phyloP scores from a whole-genome alignment of 768 basidiomycete species.

The Lactifluus pinguis region DNA sequence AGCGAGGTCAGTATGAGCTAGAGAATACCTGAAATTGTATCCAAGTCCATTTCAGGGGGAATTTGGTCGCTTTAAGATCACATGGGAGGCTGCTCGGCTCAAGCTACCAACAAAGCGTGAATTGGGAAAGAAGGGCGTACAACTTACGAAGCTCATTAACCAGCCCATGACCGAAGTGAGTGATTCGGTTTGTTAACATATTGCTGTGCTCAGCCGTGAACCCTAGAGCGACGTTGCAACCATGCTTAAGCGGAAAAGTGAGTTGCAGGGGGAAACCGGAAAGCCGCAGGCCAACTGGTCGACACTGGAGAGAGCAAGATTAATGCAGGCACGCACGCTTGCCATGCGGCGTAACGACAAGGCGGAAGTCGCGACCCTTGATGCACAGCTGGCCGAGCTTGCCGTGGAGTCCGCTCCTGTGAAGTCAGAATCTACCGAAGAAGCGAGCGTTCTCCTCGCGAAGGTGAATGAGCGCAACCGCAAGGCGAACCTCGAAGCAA shows the following conservation, averaged over 20 bases:
- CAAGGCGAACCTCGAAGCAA: conserved; percentile 71
- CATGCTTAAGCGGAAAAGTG: conserved; percentile 64
- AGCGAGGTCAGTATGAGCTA: conserved; percentile 39
- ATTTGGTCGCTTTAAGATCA: conserved; percentile 48
- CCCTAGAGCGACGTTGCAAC: conserved; percentile 70
- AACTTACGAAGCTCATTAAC: conserved; percentile 48
- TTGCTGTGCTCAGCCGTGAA: conserved; percentile 1
- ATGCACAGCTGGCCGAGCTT: conserved; percentile 53
- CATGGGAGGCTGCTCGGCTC: conserved; percentile 41
- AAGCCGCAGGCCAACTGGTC: conserved; percentile 28
- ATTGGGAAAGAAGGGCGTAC: conserved; percentile 54
- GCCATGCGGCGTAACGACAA: conserved; percentile 68
- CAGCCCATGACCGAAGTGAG: conserved; percentile 71
- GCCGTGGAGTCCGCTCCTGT: conserved; percentile 20
- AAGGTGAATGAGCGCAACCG: conserved; percentile 87
- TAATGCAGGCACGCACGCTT: conserved; percentile 63
- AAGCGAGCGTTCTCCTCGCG: conserved; percentile 40
- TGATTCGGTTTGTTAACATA: not conserved
- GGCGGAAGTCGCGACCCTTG: conserved; percentile 50
- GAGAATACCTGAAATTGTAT: not conserved
- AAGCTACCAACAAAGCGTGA: conserved; percentile 59
- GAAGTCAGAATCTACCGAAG: conserved; percentile 17
- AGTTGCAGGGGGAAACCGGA: conserved; percentile 22
- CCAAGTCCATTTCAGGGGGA: conserved; percentile 45
- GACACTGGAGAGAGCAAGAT: conserved; percentile 54